Evolutionary conservation across 495 filamentous ascomycete genomes (phyloP), one percentile per base, ranked within the genome.

Genomic region (Penicillium ucsense): DNA sequence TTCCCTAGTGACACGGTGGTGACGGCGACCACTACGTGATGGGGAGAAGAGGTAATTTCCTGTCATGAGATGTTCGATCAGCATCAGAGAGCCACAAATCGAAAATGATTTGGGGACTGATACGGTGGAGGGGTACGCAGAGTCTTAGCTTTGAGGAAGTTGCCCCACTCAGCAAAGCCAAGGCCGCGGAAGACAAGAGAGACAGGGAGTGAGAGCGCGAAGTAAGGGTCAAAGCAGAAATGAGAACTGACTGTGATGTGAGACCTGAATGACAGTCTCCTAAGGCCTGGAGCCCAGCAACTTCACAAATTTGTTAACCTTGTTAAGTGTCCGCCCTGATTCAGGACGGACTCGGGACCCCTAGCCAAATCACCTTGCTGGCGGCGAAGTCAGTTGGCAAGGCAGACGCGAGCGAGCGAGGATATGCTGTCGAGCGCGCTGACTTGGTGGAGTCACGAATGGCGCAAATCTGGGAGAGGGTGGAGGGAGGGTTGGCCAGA

Each of bases 341-440:
- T 77, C 72, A 78, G 73, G 75, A 75, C 74, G 75, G 75, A 77
- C 75, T 63, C 49, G 63, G 56, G 50, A 70, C 75, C 74, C 74
- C 69, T 76, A 76, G 58, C 67, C 74, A 77, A 62, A 68, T 56
- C 66, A 72, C 64, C 55, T 65, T 60, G 65, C 57, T 45, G 38
- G 51, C 46, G 41, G 58, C 59, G 50, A 50, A 47, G 36, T 62
- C 56, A 44, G 54, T 51, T 46, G 53, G 47, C 56, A 61, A 53
- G 31, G 51, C 38, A 48, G 39, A 43, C 8, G 39, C 31, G 28
- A 49, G 43, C 38, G 53, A 38, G 0, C 39, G 32, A 29, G 52
- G 33, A 35, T 48, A 33, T 38, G 41, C 41, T 32, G 41, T 41
- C 48, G 38, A 42, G 35, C 34, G 43, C 30, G 8, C 20, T 20